Evolutionary conservation across 73 alveolate species (phyloP), one percentile per base, ranked within the genome.

Genomic region (Stentor coeruleus): DNA sequence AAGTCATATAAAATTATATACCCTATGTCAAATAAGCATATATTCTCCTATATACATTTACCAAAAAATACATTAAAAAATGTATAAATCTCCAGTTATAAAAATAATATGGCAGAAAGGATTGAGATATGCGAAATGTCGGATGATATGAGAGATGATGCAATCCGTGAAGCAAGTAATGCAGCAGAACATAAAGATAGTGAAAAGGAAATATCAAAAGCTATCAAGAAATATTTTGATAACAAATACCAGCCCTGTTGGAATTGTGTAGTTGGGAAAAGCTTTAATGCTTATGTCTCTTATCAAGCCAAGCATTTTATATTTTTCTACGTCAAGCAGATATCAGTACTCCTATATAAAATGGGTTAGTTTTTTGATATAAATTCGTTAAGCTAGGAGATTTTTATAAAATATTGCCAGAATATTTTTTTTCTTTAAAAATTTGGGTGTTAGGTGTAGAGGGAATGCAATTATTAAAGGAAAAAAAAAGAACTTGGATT

Each of bases 241-340:
- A 91, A 92, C 28, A 94, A 94, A 86, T 94, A 94, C 89, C 89
- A 92, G 58, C 98, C 98, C 55, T 91, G 91, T 90, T 94, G 98
- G 98, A 97, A 94, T 86, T 94, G 98, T 60, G 94, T 94, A 39
- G 96, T 94, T 26, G 98, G 98, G 26, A 94, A 92, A 87, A 89
- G 89, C 89, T 94, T 84, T 81, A 94, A 93, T 74, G 93, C 95
- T 20, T 91, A 82, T 85, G 98, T 93, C 42, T 90, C 96, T 74
- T 91, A 93, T 79, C 86, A 90, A 38, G 84, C 94, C 77, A 94
- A 94, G 88, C 97, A 94, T 87, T 94, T 90, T 91, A 88, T 94
- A 39, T 94, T 92, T 91, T 94, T 94, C 94, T 94, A 94, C 84
- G 88, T 92, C 35, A 97, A 97, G 55, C 96, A 94, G 83, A 86